Evolutionary conservation across 108 stramenopile genomes (phyloP).

Genomic region (Skeletonema potamos): DNA sequence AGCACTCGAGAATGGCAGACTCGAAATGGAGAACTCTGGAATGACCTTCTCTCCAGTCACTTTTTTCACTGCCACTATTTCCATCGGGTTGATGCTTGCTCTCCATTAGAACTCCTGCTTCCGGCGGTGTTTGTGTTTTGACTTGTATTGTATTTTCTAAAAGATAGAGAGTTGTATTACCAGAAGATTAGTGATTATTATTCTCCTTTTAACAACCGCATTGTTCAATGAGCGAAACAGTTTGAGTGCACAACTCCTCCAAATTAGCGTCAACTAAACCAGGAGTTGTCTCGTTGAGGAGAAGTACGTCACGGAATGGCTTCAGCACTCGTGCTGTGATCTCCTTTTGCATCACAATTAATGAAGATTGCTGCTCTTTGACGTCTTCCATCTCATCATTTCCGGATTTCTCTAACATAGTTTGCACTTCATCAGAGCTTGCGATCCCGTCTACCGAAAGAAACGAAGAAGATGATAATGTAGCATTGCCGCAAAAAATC

Average conservation of each 20-base stretch:
- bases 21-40: background rate
- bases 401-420: slow-evolving; percentile 16
- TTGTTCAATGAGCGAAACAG: background rate
- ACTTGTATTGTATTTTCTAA: background rate
- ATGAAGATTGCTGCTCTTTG: background rate
- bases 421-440: slow-evolving; percentile 8
- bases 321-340: slow-evolving; percentile 5
- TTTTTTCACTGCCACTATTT: background rate
- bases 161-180: background rate
- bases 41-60: background rate
- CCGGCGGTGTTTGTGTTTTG: background rate
- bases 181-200: background rate
- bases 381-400: too few relatives aligned
- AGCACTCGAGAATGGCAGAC: background rate
- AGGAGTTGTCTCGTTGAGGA: background rate
- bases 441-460: background rate
- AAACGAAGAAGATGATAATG: background rate
- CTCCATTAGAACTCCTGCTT: background rate
- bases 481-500: background rate
- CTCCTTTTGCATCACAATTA: background rate
- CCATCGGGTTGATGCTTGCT: background rate
- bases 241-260: slow-evolving; percentile 12
- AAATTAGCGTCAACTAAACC: background rate
- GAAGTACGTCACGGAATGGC: slow-evolving; percentile 15
- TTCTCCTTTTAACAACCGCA: too few relatives aligned